Conservation (phyloP, 2,329 filamentous ascomycete species). For the Penicillium verrucosum region DNA sequence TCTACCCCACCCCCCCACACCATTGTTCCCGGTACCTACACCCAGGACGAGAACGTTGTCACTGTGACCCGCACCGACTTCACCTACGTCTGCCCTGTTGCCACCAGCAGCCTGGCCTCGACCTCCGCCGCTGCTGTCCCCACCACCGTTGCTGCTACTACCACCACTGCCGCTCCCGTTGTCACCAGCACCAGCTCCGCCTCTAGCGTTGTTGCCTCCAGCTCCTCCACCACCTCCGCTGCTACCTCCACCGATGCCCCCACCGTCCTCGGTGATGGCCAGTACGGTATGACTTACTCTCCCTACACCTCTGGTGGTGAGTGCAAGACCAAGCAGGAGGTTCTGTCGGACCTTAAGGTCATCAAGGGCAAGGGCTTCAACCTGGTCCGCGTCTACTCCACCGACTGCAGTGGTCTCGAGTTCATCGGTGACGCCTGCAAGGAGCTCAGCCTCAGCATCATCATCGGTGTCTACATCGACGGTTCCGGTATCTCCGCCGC, state of each 20-base stretch:
- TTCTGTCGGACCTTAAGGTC: slow-evolving; percentile 58
- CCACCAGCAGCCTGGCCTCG: slow-evolving; percentile 38
- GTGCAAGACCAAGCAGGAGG: slow-evolving; percentile 63
- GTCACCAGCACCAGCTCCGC: slow-evolving; percentile 8
- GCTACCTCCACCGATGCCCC: slow-evolving; percentile 1
- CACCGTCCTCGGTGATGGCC: slow-evolving; percentile 38
- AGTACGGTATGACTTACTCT: slow-evolving; percentile 77
- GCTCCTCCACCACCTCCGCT: slow-evolving; percentile 23
- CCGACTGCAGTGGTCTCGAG: slow-evolving; percentile 79
- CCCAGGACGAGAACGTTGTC: slow-evolving; percentile 62
- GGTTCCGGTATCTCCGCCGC: slow-evolving; percentile 59
- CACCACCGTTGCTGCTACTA: slow-evolving; percentile 22
- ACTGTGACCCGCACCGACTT: slow-evolving; percentile 67
- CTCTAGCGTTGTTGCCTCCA: slow-evolving; percentile 8
- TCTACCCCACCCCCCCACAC: slow-evolving; percentile 65
- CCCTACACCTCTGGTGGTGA: slow-evolving; percentile 59
- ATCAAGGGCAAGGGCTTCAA: slow-evolving; percentile 67
- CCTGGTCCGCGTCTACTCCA: slow-evolving; percentile 79
- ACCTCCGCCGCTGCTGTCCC: slow-evolving; percentile 25
- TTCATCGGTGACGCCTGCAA: slow-evolving; percentile 69
- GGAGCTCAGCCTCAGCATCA: slow-evolving; percentile 68
- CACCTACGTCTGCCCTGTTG: slow-evolving; percentile 69
- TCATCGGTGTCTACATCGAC: slow-evolving; percentile 85
- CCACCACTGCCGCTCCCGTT: slow-evolving; percentile 12
- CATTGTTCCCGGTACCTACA: slow-evolving; percentile 70